Evolutionary conservation across 1,284 basidiomycete genomes (phyloP).

Genomic region (Porogramme epimiltina): DNA sequence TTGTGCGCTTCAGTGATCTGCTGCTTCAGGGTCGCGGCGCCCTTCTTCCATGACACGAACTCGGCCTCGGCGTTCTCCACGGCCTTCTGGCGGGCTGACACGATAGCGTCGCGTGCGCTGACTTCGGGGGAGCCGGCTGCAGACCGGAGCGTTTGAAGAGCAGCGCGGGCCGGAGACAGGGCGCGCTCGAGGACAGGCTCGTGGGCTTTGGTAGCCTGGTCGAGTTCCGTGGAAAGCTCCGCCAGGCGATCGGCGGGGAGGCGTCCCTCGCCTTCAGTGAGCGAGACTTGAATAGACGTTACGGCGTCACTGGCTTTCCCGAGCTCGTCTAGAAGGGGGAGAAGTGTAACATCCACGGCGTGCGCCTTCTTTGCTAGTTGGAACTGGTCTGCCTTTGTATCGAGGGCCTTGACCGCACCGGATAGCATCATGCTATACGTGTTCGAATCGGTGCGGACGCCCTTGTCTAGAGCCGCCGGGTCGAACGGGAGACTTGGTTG

Average conservation of each 20-base stretch:
- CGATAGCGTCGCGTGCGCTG: conserved; percentile 44
- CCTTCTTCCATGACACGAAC: conserved; percentile 50
- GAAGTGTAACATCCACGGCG: conserved; percentile 49
- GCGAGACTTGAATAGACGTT: conserved; percentile 32
- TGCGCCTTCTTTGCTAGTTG: conserved; percentile 55
- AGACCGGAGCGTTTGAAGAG: conserved; percentile 53
- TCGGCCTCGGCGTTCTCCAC: conserved; percentile 53
- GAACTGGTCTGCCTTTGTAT: conserved; percentile 49
- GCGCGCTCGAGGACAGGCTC: conserved; percentile 40
- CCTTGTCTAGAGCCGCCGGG: conserved; percentile 59
- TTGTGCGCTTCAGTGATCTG: conserved; percentile 33
- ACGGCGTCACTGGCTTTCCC: conserved; percentile 41
- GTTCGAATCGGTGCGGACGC: conserved; percentile 73
- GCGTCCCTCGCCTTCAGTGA: conserved; percentile 32
- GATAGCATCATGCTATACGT: conserved; percentile 63
- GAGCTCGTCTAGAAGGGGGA: conserved; percentile 39
- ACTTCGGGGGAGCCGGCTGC: conserved; percentile 42
- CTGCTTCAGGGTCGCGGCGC: conserved; percentile 38
- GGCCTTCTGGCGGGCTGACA: conserved; percentile 45
- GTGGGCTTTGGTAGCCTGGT: conserved; percentile 5
- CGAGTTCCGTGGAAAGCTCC: conserved; percentile 33
- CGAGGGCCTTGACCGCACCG: conserved; percentile 52
- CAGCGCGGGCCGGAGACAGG: conserved; percentile 52
- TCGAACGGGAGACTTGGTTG: conserved; percentile 57
- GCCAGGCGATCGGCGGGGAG: conserved; percentile 34